phyloP scores from a whole-genome alignment of 805 yeast genomes.

The Metschnikowia borealis region DNA sequence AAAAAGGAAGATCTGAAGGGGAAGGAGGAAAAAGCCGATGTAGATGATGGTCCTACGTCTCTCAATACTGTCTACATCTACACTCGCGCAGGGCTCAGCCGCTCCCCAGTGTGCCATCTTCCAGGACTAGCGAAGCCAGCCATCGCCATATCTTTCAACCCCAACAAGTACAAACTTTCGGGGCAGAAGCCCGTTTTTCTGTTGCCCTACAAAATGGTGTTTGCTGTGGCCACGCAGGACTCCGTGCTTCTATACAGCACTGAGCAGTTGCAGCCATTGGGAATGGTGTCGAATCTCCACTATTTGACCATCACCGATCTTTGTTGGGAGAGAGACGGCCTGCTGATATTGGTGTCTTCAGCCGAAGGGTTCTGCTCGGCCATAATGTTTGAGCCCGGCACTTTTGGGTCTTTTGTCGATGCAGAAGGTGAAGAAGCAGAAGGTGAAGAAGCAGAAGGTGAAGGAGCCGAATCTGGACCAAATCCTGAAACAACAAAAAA shows the following conservation, averaged over 20 bases:
- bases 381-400: conserved; percentile 47
- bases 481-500: no score
- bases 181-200: conserved; percentile 37
- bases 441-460: neutral
- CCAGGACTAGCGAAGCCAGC: conserved; percentile 84
- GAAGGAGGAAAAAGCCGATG: neutral
- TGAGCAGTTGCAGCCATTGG: conserved; percentile 61
- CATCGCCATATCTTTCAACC: conserved; percentile 75
- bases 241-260: conserved; percentile 82
- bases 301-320: conserved; percentile 86
- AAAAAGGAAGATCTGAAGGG: no score
- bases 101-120: conserved; percentile 71
- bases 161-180: conserved; percentile 44
- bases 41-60: conserved; percentile 4
- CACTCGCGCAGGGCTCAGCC: conserved; percentile 62
- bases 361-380: conserved; percentile 91
- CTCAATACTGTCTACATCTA: conserved; percentile 76
- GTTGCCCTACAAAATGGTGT: conserved; percentile 75
- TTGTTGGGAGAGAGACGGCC: conserved; percentile 80
- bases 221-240: conserved; percentile 92
- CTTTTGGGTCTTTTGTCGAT: conserved; percentile 47
- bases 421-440: neutral
- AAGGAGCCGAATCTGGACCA: neutral
- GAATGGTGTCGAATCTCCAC: conserved; percentile 73
- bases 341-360: conserved; percentile 65